A percentile compares a stretch with the other conserved stretches of the same genome.
phyloP scores from a whole-genome alignment of 768 basidiomycete genomes.

The Naganishia antarctica region DNA sequence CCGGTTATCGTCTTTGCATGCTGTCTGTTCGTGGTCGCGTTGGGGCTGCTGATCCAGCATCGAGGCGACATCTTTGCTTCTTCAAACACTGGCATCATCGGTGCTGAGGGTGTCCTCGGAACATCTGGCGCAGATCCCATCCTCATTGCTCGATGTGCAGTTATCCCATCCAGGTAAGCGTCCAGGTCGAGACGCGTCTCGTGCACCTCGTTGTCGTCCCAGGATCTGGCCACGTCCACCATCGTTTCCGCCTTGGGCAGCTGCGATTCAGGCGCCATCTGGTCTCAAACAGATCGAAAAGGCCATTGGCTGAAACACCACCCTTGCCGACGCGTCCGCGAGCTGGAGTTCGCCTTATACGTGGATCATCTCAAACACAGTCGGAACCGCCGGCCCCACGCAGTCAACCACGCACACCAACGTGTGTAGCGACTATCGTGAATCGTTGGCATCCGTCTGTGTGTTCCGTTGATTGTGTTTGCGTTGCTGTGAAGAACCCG shows the following conservation, averaged over 20 bases:
- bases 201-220: conserved; percentile 37
- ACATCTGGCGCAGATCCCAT: conserved; percentile 25
- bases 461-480: conserved; percentile 14
- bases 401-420: conserved; percentile 29
- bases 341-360: conserved; percentile 40
- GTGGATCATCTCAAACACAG: conserved; percentile 25
- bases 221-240: conserved; percentile 34
- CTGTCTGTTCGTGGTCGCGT: conserved; percentile 39
- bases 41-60: conserved; percentile 43
- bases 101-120: conserved; percentile 42
- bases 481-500: background rate
- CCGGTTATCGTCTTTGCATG: conserved; percentile 42
- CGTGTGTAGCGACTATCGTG: conserved; percentile 29
- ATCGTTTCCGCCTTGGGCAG: conserved; percentile 33
- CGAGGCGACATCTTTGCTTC: conserved; percentile 25
- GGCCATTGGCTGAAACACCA: conserved; percentile 31
- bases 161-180: conserved; percentile 36
- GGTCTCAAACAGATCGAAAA: conserved; percentile 28
- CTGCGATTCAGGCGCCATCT: conserved; percentile 34
- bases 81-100: conserved; percentile 35
- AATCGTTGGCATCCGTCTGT: conserved; percentile 31
- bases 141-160: too few relatives aligned
- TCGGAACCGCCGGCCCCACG: conserved; percentile 27
- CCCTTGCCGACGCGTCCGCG: conserved; percentile 34
- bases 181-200: conserved; percentile 36